phyloP scores from a whole-genome alignment of 2,329 filamentous ascomycete genomes.

The Trichoderma koningiopsis region DNA sequence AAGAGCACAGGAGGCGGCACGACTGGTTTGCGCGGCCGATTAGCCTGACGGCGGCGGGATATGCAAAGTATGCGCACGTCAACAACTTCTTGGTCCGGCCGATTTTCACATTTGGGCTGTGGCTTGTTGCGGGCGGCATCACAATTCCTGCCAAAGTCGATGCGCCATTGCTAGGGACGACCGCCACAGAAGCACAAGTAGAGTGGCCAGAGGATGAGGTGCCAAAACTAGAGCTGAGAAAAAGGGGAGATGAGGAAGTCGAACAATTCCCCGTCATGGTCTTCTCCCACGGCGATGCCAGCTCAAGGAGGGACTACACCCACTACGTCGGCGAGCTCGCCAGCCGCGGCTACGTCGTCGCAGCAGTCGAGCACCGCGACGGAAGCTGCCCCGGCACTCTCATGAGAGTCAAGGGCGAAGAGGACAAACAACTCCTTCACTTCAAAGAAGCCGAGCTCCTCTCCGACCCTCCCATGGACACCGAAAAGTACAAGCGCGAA shows the following conservation, averaged over 20 bases:
- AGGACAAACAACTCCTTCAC: conserved; percentile 38
- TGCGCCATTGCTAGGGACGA: conserved; percentile 41
- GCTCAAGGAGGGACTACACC: conserved; percentile 54
- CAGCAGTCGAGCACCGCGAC: conserved; percentile 55
- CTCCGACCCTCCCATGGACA: conserved; percentile 39
- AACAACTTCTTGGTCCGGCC: conserved; percentile 47
- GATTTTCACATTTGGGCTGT: conserved; percentile 47
- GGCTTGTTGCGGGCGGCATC: conserved; percentile 46
- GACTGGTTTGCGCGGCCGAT: conserved; percentile 50
- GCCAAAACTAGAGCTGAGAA: neutral
- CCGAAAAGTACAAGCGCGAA: conserved; percentile 44
- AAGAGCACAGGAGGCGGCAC: conserved; percentile 38
- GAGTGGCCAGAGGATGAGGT: neutral
- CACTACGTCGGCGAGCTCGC: conserved; percentile 54
- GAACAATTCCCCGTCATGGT: conserved; percentile 48
- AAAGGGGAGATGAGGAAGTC: neutral
- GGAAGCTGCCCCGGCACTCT: conserved; percentile 52
- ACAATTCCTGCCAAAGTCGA: conserved; percentile 53
- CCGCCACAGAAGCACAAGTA: neutral
- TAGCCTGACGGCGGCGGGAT: conserved; percentile 48
- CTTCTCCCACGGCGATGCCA: conserved; percentile 56
- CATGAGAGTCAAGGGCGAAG: conserved; percentile 38
- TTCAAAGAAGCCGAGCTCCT: conserved; percentile 42
- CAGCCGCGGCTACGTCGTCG: conserved; percentile 52
- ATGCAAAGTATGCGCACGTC: conserved; percentile 48